These are phyloP conservation scores for Talaromyces stipitatus DNA, from an alignment of 495 filamentous ascomycete species.

Conservation along the genomic window DNA sequence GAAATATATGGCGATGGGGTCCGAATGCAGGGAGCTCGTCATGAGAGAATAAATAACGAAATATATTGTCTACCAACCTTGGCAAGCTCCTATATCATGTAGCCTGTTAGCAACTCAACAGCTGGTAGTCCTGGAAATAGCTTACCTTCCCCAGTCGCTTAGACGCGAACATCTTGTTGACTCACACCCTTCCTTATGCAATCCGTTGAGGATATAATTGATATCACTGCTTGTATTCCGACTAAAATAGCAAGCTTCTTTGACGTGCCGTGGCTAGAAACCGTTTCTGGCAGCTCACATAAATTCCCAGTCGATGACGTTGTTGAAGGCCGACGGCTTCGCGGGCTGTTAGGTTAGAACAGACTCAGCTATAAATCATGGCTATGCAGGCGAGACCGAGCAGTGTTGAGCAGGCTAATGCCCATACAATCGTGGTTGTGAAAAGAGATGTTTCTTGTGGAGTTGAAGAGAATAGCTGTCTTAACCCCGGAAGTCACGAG, in stretches of 20 bases:
- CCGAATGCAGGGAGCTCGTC: neutral
- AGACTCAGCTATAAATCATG: neutral
- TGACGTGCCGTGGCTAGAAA: neutral
- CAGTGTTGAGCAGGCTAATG: neutral
- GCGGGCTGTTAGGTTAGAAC: neutral
- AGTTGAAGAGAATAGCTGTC: neutral
- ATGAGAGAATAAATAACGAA: neutral
- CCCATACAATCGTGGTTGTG: neutral
- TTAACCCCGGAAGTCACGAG: neutral
- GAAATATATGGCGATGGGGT: neutral
- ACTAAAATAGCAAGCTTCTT: neutral
- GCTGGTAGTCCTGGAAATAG: neutral
- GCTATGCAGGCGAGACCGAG: neutral
- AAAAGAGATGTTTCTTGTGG: neutral
- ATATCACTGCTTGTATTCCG: neutral
- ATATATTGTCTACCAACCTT: constrained; percentile 24
- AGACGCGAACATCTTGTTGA: constrained; percentile 31
- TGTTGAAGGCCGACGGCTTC: neutral
- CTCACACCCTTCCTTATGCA: neutral
- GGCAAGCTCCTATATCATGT: constrained; percentile 23
- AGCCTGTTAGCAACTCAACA: neutral
- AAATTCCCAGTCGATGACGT: neutral
- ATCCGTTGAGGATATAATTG: neutral
- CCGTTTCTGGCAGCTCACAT: neutral
- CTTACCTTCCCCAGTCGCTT: constrained; percentile 44